Evolutionary conservation across 805 yeast species (phyloP).

Genomic region (Millerozyma miso): DNA sequence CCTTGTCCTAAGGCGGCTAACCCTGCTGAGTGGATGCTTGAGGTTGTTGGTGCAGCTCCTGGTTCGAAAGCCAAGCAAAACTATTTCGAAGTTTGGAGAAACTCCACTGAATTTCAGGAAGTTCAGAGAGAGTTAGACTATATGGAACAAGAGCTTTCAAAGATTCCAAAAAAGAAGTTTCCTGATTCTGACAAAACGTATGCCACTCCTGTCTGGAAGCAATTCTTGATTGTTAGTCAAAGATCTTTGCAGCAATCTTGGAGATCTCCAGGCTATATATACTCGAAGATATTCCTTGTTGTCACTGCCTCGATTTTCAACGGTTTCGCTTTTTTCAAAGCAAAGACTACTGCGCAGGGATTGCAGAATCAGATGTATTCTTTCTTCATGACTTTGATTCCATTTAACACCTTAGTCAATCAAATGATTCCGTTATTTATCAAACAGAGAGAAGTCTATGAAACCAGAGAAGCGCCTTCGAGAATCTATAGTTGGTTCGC

Average conservation of each 20-base stretch:
- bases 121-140: conserved; percentile 10
- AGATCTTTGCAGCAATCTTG: conserved; percentile 22
- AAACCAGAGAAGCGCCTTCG: conserved; percentile 66
- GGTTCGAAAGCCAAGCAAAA: conserved; percentile 56
- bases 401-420: conserved; percentile 55
- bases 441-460: conserved; percentile 56
- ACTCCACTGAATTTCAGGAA: conserved; percentile 13
- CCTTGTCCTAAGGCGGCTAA: conserved; percentile 49
- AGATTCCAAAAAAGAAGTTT: conserved; percentile 4
- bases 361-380: conserved; percentile 58
- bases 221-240: conserved; percentile 13
- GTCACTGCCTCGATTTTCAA: conserved; percentile 43
- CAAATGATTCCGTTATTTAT: conserved; percentile 61
- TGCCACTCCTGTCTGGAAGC: conserved; percentile 17
- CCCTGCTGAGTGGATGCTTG: conserved; percentile 28
- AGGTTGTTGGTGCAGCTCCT: conserved; percentile 76
- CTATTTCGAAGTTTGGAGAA: conserved; percentile 62
- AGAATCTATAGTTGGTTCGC: conserved; percentile 72
- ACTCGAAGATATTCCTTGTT: conserved; percentile 44
- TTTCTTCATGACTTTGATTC: conserved; percentile 53
- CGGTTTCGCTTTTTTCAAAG: conserved; percentile 18
- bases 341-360: conserved; percentile 40
- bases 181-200: conserved; percentile 8
- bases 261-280: conserved; percentile 40
- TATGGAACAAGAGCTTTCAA: conserved; percentile 4